These are phyloP conservation scores for Ophiostoma himal-ulmi DNA, from an alignment of 2,329 filamentous ascomycete genomes.

Conservation along the genomic window DNA sequence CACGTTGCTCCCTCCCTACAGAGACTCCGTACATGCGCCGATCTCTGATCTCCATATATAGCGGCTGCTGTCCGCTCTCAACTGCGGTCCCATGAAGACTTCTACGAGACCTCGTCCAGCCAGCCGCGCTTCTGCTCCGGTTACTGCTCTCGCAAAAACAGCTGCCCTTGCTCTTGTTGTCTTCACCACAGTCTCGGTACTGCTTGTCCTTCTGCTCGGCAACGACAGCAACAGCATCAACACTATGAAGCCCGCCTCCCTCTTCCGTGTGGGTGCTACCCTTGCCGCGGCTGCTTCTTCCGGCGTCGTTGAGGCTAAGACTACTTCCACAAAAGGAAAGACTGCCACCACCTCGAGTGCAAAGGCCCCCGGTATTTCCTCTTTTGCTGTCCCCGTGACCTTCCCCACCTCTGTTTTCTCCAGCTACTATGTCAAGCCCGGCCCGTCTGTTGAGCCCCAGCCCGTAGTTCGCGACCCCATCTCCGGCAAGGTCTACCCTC, in stretches of 20 bases:
- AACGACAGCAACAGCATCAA: too few relatives aligned
- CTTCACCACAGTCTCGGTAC: conserved; percentile 21
- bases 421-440: conserved; percentile 41
- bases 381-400: conserved; percentile 40
- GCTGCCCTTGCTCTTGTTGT: conserved; percentile 13
- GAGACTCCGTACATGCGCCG: background rate
- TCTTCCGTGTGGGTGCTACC: background rate
- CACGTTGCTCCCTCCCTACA: background rate
- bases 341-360: background rate
- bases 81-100: background rate
- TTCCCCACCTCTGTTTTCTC: conserved; percentile 48
- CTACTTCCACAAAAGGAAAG: background rate
- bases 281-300: background rate
- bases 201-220: conserved; percentile 15
- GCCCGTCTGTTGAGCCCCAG: conserved; percentile 33
- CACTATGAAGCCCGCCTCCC: conserved; percentile 15
- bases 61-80: conserved; percentile 13
- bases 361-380: conserved; percentile 32
- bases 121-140: background rate
- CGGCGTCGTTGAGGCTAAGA: conserved; percentile 8
- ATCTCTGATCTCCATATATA: conserved; percentile 18
- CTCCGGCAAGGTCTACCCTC: conserved; percentile 46
- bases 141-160: background rate
- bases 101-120: background rate
- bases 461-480: conserved; percentile 47